Evolutionary conservation across 495 filamentous ascomycete species (phyloP).

Genomic region (Penicillium silybi): DNA sequence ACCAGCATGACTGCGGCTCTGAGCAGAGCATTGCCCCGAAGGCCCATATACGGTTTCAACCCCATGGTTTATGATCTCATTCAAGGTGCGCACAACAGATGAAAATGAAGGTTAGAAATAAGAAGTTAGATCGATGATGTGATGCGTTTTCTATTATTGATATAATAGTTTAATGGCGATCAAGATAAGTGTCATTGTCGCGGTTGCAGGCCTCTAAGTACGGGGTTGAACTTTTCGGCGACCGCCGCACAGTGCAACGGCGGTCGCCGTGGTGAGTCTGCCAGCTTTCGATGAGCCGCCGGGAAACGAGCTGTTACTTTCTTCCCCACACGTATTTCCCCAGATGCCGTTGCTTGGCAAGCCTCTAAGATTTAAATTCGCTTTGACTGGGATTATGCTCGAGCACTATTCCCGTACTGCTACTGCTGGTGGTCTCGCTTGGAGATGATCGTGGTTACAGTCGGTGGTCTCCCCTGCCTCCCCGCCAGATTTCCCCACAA

Average conservation of each 20-base stretch:
- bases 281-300: background rate
- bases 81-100: slow-evolving; percentile 5
- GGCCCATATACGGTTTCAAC: slow-evolving; percentile 30
- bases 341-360: slow-evolving; percentile 17
- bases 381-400: background rate
- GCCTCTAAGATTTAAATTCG: background rate
- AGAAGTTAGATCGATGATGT: background rate
- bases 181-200: background rate
- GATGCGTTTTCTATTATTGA: background rate
- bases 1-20: slow-evolving; percentile 34
- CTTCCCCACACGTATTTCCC: background rate
- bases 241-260: no score
- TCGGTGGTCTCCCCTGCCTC: background rate
- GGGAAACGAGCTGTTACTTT: background rate
- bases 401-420: background rate
- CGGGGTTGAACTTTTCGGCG: slow-evolving; percentile 1
- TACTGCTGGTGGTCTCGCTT: background rate
- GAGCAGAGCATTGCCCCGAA: slow-evolving; percentile 32
- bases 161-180: background rate
- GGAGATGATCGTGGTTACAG: background rate
- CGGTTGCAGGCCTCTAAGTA: background rate
- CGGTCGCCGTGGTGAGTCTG: slow-evolving; percentile 7
- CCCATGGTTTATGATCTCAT: slow-evolving; percentile 11
- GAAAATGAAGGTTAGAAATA: background rate
- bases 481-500: background rate